Evolutionary conservation across 768 basidiomycete species (phyloP), one percentile per base, ranked within the genome.

Genomic region (Lentinula boryana): DNA sequence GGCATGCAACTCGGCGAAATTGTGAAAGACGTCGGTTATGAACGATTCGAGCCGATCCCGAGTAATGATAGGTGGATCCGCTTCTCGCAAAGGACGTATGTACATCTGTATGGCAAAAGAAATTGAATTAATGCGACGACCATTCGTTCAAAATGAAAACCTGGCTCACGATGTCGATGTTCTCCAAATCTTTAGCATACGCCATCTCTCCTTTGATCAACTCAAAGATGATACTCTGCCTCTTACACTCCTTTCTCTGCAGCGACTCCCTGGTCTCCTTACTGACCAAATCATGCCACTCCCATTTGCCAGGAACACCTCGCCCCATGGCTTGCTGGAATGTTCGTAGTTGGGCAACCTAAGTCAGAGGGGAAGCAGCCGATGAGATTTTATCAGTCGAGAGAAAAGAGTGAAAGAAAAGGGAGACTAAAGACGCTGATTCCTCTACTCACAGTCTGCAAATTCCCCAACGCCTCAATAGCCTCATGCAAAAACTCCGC

Each of bases 191-290:
- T 66, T 87, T 91, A 31, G 96, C 94, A 68, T 95, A 97, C 33
- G 86, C 85, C 93, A 96, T 96, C 72, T 97, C 94, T 64, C 91
- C 91, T 72, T 96, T 92, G 72, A 97, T 96, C 63, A 96, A 72
- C 76, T 97, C 94, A 68, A 95, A 97, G 55, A 96, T 94, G 67
- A 94, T 86, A 48, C 93, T 94, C 74, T 96, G 94, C 35, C 93
- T 84, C 70, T 93, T 93, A 18, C 82, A 77, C 68, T 93, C 93
- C 46, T 87, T 77, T 74, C 92, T 92, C 10, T 82, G 72, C 62
- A 95, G 78, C 2, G 66, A 70, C 65, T 82, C 79, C 53, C 85
- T 76, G 9, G 85, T 68, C 43, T 93, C 91, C 46, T 82, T 74
- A 1, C 88, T 73, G 4, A 95, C 91, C 16, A 97, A 73, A 70